These are phyloP conservation scores for Monosporascus sp. DNA, from an alignment of 2,329 filamentous ascomycete species.

Conservation along the genomic window DNA sequence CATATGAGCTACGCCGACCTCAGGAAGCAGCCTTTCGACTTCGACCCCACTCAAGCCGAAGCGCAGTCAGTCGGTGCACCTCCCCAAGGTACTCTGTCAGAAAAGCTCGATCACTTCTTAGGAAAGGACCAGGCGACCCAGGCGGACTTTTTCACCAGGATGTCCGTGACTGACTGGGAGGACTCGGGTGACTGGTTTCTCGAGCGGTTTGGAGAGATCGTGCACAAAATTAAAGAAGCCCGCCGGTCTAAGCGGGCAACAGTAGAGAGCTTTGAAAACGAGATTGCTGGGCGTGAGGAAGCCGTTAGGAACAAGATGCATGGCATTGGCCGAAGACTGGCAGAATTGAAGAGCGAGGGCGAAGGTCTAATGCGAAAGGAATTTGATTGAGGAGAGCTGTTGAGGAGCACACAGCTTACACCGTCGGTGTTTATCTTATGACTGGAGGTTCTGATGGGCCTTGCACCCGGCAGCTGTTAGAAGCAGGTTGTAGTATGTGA, in stretches of 20 bases:
- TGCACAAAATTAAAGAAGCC: slow-evolving; percentile 41
- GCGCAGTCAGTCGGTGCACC: slow-evolving; percentile 28
- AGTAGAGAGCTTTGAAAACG: slow-evolving; percentile 46
- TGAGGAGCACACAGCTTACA: background rate
- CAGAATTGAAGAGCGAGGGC: slow-evolving; percentile 51
- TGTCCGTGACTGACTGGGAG: slow-evolving; percentile 54
- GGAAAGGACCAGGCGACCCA: slow-evolving; percentile 36
- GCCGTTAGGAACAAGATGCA: slow-evolving; percentile 47
- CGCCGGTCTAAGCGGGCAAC: slow-evolving; percentile 44
- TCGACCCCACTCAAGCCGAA: slow-evolving; percentile 46
- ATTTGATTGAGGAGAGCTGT: slow-evolving; percentile 19
- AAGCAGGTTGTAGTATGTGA: too few relatives aligned
- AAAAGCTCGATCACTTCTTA: slow-evolving; percentile 42
- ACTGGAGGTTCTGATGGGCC: background rate
- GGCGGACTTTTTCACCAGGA: slow-evolving; percentile 45
- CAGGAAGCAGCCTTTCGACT: slow-evolving; percentile 49
- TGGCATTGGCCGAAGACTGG: slow-evolving; percentile 49
- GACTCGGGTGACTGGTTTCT: slow-evolving; percentile 56
- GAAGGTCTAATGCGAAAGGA: slow-evolving; percentile 43
- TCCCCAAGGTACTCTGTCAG: slow-evolving; percentile 35
- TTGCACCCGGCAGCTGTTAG: too few relatives aligned
- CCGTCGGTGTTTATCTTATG: background rate
- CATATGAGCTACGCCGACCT: slow-evolving; percentile 48
- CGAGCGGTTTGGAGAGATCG: slow-evolving; percentile 44
- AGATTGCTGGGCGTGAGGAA: slow-evolving; percentile 50